phyloP scores from a whole-genome alignment of 495 filamentous ascomycete species.

The Penicillium turbatum region DNA sequence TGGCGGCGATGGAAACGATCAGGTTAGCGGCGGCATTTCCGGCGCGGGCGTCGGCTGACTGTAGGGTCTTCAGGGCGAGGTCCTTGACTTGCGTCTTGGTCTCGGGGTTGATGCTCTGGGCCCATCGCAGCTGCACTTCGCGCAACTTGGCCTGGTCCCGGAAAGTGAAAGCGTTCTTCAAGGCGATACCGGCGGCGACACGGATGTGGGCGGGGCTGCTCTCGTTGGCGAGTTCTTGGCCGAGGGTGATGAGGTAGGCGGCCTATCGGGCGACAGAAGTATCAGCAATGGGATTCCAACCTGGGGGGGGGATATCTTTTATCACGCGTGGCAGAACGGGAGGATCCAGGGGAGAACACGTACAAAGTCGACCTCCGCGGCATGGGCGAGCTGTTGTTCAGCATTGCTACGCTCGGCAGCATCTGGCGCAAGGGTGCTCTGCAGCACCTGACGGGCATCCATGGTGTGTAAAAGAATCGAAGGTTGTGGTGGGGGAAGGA shows the following conservation, averaged over 20 bases:
- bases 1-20: conserved; percentile 88
- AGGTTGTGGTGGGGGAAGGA: conserved; percentile 27
- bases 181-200: conserved; percentile 86
- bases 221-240: conserved; percentile 90
- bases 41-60: conserved; percentile 68
- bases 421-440: conserved; percentile 89
- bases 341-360: conserved; percentile 36
- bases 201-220: conserved; percentile 74
- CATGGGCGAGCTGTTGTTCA: conserved; percentile 89
- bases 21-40: conserved; percentile 90
- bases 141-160: conserved; percentile 82
- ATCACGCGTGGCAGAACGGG: not conserved
- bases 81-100: conserved; percentile 84
- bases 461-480: conserved; percentile 45
- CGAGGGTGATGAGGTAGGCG: conserved; percentile 83
- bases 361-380: conserved; percentile 93
- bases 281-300: conserved; percentile 1
- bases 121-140: conserved; percentile 88
- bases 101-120: conserved; percentile 67
- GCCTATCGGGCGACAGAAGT: conserved; percentile 51
- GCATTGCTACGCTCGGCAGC: conserved; percentile 80
- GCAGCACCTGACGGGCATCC: conserved; percentile 81
- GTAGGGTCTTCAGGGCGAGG: conserved; percentile 78
- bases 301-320: not conserved
- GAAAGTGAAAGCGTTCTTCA: conserved; percentile 95